Conservation (phyloP, 306 rosid genomes). For the Quercus alba region DNA sequence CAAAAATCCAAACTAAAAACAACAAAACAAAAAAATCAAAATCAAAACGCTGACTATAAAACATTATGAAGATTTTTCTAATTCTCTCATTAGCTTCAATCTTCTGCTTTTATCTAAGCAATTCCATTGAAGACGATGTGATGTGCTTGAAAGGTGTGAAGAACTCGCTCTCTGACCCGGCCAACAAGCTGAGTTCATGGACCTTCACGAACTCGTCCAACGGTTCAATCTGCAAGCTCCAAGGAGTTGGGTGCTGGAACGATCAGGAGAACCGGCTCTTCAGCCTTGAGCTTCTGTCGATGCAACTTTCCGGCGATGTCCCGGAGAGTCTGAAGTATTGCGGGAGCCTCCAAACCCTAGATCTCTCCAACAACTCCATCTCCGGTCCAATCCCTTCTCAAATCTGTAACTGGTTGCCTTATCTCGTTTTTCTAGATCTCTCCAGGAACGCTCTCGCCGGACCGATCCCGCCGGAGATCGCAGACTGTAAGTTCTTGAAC, state of each 20-base stretch:
- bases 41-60: neutral
- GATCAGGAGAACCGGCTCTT: constrained; percentile 54
- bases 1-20: neutral
- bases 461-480: constrained; percentile 50
- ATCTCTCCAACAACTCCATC: constrained; percentile 39
- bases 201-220: constrained; percentile 33
- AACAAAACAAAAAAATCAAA: neutral
- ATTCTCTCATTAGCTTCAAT: neutral
- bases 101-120: constrained; percentile 8
- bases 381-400: constrained; percentile 41
- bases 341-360: constrained; percentile 46
- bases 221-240: constrained; percentile 48
- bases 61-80: constrained; percentile 23
- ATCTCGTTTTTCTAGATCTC: constrained; percentile 54
- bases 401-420: constrained; percentile 57
- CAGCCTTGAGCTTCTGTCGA: constrained; percentile 44
- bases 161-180: constrained; percentile 39
- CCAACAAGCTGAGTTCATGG: constrained; percentile 39
- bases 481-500: constrained; percentile 49
- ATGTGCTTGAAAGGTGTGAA: constrained; percentile 45
- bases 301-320: constrained; percentile 44
- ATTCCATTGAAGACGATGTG: constrained; percentile 42
- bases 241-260: constrained; percentile 59
- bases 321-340: constrained; percentile 53
- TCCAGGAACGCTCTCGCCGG: constrained; percentile 48